phyloP scores from a whole-genome alignment of 768 basidiomycete species.

The Kwoniella shandongensis region DNA sequence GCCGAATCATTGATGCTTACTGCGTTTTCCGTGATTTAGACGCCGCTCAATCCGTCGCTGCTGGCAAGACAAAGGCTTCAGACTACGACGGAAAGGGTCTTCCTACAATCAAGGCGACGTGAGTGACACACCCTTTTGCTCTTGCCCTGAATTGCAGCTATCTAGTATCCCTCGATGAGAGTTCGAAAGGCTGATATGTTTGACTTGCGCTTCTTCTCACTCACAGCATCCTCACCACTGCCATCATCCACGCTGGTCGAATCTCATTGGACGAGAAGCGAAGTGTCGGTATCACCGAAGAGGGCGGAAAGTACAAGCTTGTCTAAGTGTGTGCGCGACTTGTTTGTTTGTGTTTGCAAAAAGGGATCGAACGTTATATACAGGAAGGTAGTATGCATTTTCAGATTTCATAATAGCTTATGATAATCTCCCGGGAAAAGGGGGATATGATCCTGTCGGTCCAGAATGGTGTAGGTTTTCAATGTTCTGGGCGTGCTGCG shows the following conservation, averaged over 20 bases:
- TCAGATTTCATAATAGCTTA: too few relatives aligned
- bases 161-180: neutral
- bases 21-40: conserved; percentile 1
- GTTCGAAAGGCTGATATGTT: neutral
- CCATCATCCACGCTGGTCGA: conserved; percentile 79
- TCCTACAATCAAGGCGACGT: conserved; percentile 84
- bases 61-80: conserved; percentile 63
- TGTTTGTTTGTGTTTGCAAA: too few relatives aligned
- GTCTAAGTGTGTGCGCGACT: conserved; percentile 24
- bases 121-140: conserved; percentile 58
- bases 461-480: too few relatives aligned
- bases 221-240: conserved; percentile 49
- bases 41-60: conserved; percentile 69
- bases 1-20: neutral
- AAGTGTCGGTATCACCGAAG: conserved; percentile 72
- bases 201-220: neutral
- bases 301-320: conserved; percentile 43
- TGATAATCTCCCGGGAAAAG: too few relatives aligned
- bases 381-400: too few relatives aligned
- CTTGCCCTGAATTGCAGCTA: neutral
- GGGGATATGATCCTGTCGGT: too few relatives aligned
- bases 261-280: conserved; percentile 87
- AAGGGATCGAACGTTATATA: too few relatives aligned
- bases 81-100: conserved; percentile 78
- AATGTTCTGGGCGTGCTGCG: too few relatives aligned